Evolutionary conservation across 352 stramenopile genomes (phyloP).

Genomic region (Globisporangium mamillatum): DNA sequence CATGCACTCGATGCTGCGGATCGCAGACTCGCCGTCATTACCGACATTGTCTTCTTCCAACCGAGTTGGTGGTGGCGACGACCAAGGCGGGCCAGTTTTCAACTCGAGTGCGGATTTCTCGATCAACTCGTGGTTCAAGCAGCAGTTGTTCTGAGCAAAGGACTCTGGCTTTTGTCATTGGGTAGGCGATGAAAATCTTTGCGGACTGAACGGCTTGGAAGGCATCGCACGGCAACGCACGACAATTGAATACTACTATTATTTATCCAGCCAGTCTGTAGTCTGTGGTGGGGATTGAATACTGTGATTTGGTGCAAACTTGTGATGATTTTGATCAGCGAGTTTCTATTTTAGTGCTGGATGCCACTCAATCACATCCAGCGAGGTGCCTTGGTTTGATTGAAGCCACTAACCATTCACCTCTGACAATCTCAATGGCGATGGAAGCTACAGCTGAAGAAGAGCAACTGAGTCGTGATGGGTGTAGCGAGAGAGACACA

Average conservation of each 20-base stretch:
- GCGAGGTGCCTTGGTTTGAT: no score
- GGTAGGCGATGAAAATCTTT: background rate
- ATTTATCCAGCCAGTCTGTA: background rate
- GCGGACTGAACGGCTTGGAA: background rate
- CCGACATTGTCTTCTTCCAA: background rate
- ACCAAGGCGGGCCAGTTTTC: conserved; percentile 15
- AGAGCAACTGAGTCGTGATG: background rate
- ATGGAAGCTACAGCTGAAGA: background rate
- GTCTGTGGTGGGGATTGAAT: background rate
- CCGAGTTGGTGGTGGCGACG: background rate
- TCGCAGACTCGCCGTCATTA: background rate
- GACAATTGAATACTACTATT: background rate
- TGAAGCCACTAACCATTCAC: background rate
- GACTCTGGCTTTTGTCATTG: background rate
- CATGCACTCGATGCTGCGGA: conserved; percentile 20
- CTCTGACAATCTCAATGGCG: background rate
- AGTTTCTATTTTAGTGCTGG: background rate
- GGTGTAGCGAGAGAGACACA: background rate
- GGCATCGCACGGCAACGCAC: background rate
- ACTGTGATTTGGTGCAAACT: background rate
- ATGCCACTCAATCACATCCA: background rate
- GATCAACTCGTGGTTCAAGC: conserved; percentile 36
- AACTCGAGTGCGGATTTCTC: conserved; percentile 44
- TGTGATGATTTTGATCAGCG: background rate
- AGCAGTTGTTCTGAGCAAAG: conserved; percentile 13